Evolutionary conservation across 1,284 basidiomycete species (phyloP).

Genomic region (Cryptococcus sp.): DNA sequence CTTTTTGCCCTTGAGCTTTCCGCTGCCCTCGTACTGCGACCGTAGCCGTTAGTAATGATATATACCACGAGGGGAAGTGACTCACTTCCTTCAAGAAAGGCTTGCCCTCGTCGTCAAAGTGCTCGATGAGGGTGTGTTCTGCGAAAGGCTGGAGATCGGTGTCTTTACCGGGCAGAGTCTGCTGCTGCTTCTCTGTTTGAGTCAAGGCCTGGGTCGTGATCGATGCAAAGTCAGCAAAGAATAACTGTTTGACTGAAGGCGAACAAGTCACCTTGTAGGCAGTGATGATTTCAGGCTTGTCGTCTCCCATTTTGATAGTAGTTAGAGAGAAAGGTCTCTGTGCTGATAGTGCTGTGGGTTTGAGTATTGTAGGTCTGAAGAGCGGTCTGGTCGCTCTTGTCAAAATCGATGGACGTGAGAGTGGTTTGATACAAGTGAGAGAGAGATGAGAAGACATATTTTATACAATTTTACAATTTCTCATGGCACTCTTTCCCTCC

Average conservation of each 20-base stretch:
- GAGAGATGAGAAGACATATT: not conserved
- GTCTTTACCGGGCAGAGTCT: conserved; percentile 58
- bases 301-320: conserved; percentile 27
- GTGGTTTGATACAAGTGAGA: conserved; percentile 3
- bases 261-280: conserved; percentile 33
- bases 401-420: conserved; percentile 7
- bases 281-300: conserved; percentile 38
- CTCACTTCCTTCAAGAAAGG: conserved; percentile 58
- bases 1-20: conserved; percentile 57
- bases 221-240: not conserved
- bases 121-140: conserved; percentile 60
- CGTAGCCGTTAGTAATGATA: not conserved
- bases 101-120: conserved; percentile 63
- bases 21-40: conserved; percentile 28
- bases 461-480: not conserved
- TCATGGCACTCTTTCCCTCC: too few species aligned
- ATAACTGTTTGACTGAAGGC: not conserved
- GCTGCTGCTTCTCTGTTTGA: conserved; percentile 49
- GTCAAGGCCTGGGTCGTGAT: conserved; percentile 21
- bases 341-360: not conserved
- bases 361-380: not conserved
- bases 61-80: not conserved
- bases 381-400: not conserved
- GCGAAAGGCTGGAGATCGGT: conserved; percentile 59
- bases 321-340: conserved; percentile 18